Conservation (phyloP, 2,329 filamentous ascomycete genomes). For the Exutisphaerella laricina region DNA sequence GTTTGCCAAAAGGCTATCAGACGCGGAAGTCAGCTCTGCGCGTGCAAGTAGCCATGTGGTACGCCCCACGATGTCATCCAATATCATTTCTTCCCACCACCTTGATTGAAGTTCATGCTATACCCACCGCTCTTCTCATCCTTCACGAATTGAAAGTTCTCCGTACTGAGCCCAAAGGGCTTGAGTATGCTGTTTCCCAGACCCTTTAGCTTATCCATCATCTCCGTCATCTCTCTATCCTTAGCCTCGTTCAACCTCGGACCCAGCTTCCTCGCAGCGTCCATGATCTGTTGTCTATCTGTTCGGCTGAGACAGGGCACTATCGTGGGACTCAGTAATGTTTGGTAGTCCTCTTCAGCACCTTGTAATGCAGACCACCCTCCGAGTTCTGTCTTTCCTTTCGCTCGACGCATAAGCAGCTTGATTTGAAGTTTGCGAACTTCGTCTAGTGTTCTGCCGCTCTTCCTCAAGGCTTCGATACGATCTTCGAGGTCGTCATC, state of each 20-base stretch:
- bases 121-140: slow-evolving; percentile 87
- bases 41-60: no score
- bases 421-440: slow-evolving; percentile 75
- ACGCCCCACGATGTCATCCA: no score
- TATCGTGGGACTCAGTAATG: slow-evolving; percentile 44
- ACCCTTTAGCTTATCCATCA: slow-evolving; percentile 95
- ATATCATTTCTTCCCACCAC: slow-evolving; percentile 20
- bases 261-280: slow-evolving; percentile 62
- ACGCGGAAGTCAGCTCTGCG: no score
- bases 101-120: slow-evolving; percentile 77
- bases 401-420: slow-evolving; percentile 71
- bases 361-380: slow-evolving; percentile 77
- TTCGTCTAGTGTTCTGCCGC: slow-evolving; percentile 50
- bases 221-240: slow-evolving; percentile 84
- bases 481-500: slow-evolving; percentile 41
- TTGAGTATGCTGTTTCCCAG: slow-evolving; percentile 87
- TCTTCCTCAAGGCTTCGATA: slow-evolving; percentile 39
- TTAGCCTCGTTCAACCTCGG: slow-evolving; percentile 68
- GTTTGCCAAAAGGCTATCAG: no score
- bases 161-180: slow-evolving; percentile 87
- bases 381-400: slow-evolving; percentile 63
- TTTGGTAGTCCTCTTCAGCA: slow-evolving; percentile 74
- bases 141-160: slow-evolving; percentile 91
- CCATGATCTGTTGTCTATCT: slow-evolving; percentile 63
- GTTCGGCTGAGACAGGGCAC: slow-evolving; percentile 57